Percentiles rank a stretch among this genome's conserved stretches.
Evolutionary conservation across 225 moss, liverwort and hornwort genomes (phyloP).

Genomic region (Pseudisothecium myosuroides): DNA sequence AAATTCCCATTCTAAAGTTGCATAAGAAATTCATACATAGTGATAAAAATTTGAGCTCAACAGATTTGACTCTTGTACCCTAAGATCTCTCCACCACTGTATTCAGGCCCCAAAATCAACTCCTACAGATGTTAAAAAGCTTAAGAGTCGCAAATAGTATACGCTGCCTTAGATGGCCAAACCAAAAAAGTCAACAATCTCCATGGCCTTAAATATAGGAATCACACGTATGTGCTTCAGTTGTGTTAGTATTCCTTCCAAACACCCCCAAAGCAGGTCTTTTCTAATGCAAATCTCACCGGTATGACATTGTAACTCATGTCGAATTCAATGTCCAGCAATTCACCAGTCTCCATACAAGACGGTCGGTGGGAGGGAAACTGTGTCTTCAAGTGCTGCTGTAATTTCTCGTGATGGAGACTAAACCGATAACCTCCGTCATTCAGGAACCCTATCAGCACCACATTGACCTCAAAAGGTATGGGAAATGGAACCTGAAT

Average conservation of each 20-base stretch:
- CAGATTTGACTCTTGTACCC: not conserved
- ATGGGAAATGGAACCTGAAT: slow-evolving; percentile 71
- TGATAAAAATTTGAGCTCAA: not conserved
- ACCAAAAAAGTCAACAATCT: not conserved
- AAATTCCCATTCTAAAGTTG: not conserved
- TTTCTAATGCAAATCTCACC: not conserved
- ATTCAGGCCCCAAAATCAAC: not conserved
- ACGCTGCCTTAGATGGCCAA: not conserved
- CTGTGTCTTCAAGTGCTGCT: slow-evolving; percentile 36
- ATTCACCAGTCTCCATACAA: slow-evolving; percentile 60
- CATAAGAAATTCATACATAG: not conserved
- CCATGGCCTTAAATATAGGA: not conserved
- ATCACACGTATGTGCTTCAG: not conserved
- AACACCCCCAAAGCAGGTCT: not conserved
- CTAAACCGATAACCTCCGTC: slow-evolving; percentile 69
- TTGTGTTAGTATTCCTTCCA: not conserved
- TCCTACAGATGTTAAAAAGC: not conserved
- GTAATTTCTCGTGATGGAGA: slow-evolving; percentile 36
- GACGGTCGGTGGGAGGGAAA: slow-evolving; percentile 53
- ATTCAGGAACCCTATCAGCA: slow-evolving; percentile 61
- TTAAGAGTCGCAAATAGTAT: not conserved
- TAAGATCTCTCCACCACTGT: not conserved
- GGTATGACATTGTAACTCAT: slow-evolving; percentile 61
- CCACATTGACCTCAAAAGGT: slow-evolving; percentile 67
- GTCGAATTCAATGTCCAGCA: slow-evolving; percentile 68